Base-by-base conservation (phyloP, 2,329 filamentous ascomycete species). In the Arthrobotrys entomopaga region DNA sequence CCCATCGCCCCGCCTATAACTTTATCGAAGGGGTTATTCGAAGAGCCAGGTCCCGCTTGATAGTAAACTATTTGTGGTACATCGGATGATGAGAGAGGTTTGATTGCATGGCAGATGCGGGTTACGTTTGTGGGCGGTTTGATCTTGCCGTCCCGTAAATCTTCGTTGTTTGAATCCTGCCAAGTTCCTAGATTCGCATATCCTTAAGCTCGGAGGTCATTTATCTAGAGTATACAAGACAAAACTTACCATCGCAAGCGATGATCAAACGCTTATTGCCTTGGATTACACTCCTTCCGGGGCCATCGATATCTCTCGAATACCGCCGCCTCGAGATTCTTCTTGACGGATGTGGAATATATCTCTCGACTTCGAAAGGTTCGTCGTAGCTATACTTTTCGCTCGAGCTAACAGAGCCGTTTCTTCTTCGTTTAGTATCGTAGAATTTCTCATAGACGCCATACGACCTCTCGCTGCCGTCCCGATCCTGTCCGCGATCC, bases 41-140 rank as follows among this genome's bases (percentile, higher is more conserved):
- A 67, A 16, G 67, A 86, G 15, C 87, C 87, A 26, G 89, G 86
- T 19, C 87, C 87, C 7, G 86, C 85, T 78, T 88, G 86, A 78
- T 89, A 89, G 77, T 84, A 86, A 66, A 88, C 85, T 76, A 89
- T 84, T 79, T 89, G 87, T 48, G 86, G 82, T 84, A 34, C 84
- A 85, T 78, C 87, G 85, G 38, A 79, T 81, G 77, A 84, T 85
- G 43, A 79, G 81, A 61, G 49, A 59, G 84, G 83, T 76, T 84
- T 85, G 77, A 89, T 84, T 65, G 85, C 86, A 43, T 86, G 84
- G 11, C 85, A 85, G 64, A 89, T 86, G 20, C 86, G 85, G 15
- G 87, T 88, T 48, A 89, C 86, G 74, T 89, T 89, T 11, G 77
- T 79, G 3, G 77, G 77, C 13, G 76, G 67, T 26, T 72, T 72